Base-by-base conservation (phyloP, 2,329 filamentous ascomycete genomes). In the Aspergillus texensis region DNA sequence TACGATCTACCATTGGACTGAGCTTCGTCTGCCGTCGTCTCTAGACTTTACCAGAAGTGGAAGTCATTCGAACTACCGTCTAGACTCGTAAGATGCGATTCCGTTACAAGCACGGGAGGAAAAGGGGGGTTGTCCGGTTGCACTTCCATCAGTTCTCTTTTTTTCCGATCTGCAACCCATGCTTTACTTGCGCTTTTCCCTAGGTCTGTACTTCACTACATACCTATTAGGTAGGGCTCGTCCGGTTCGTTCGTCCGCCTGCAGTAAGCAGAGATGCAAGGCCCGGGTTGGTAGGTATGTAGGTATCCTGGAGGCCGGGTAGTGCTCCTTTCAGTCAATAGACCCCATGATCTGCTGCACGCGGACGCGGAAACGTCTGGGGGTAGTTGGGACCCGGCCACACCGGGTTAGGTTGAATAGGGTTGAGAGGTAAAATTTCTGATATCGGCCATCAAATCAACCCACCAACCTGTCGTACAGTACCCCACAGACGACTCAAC, bases 1-100 rank as follows among this genome's bases (percentile, higher is more conserved):
- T 78, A 64, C 65, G 75, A 76, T 73, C 75, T 68, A 65, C 73
- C 59, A 79, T 79, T 79, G 77, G 77, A 73, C 74, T 71, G 71
- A 70, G 67, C 68, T 72, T 70, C 63, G 70, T 69, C 67, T 71
- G 71, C 70, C 64, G 69, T 70, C 68, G 68, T 75, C 66, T 71
- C 68, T 66, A 74, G 71, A 74, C 68, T 75, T 76, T 74, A 55
- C 70, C 65, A 62, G 68, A 73, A 71, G 30, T 56, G 62, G 64
- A 66, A 71, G 70, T 71, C 68, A 39, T 55, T 39, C n/a, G 32
- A 34, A 39, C 24, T 6, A 39, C 66, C 65, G 63, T 63, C 59
- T n/a, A 57, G 58, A 43, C 65, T 66, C 65, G 68, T 70, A 70
- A 70, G 58, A 65, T 62, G 53, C 24, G 56, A 63, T 62, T 64